These are phyloP conservation scores for Erythrobasidium yunnanense DNA, from an alignment of 768 basidiomycete species.

Conservation along the genomic window DNA sequence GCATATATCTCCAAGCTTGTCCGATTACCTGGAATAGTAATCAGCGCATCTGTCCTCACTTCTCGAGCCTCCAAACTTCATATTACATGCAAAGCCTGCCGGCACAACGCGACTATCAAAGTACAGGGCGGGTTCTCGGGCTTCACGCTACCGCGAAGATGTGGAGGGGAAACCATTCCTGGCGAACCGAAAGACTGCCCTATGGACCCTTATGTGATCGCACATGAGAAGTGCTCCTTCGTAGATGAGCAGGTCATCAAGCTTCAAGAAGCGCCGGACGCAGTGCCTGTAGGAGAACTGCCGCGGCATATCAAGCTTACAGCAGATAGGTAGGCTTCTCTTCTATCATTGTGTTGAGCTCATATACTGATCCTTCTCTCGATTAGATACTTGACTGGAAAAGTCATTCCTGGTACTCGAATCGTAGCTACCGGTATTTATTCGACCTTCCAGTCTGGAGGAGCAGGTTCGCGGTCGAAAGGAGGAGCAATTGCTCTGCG, in stretches of 20 bases:
- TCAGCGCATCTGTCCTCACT: slow-evolving; percentile 85
- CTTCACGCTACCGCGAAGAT: slow-evolving; percentile 62
- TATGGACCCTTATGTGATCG: slow-evolving; percentile 85
- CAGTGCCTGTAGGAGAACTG: slow-evolving; percentile 97
- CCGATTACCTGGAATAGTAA: slow-evolving; percentile 93
- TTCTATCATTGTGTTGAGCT: not conserved
- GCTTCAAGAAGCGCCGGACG: slow-evolving; percentile 95
- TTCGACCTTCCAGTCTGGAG: slow-evolving; percentile 73
- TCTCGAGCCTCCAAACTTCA: slow-evolving; percentile 85
- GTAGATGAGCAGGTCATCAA: slow-evolving; percentile 94
- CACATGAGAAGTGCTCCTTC: slow-evolving; percentile 86
- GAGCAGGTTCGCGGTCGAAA: slow-evolving; percentile 58
- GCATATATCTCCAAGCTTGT: slow-evolving; percentile 92
- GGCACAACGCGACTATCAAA: slow-evolving; percentile 63
- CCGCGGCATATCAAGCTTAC: slow-evolving; percentile 90
- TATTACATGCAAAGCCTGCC: slow-evolving; percentile 84
- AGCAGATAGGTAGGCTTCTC: slow-evolving; percentile 53
- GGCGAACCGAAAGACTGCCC: slow-evolving; percentile 92
- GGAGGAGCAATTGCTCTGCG: slow-evolving; percentile 75
- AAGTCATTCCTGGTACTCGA: slow-evolving; percentile 90
- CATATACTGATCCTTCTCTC: not conserved
- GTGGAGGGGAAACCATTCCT: slow-evolving; percentile 66
- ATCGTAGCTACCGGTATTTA: slow-evolving; percentile 93
- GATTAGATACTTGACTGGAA: slow-evolving; percentile 62
- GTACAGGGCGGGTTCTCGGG: slow-evolving; percentile 37